A percentile compares a stretch with the other conserved stretches of the same genome.
phyloP scores from a whole-genome alignment of 306 rosid genomes.

The Malus sylvestris region DNA sequence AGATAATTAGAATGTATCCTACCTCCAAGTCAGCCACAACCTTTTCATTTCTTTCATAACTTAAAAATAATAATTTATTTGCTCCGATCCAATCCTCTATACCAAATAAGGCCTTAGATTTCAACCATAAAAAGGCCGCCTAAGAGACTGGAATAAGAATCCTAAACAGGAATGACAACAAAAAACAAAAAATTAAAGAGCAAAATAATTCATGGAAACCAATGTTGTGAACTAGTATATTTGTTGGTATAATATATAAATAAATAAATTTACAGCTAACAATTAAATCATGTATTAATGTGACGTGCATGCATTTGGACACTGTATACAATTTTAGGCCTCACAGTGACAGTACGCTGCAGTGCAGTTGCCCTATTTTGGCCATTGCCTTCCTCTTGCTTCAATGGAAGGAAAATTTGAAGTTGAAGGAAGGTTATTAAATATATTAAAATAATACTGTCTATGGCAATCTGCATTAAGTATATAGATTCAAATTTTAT shows the following conservation, averaged over 20 bases:
- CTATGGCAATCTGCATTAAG: neutral
- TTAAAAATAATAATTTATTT: no score
- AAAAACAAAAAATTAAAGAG: no score
- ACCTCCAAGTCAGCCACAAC: neutral
- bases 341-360: neutral
- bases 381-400: neutral
- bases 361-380: neutral
- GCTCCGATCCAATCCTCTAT: neutral
- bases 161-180: no score
- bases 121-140: no score
- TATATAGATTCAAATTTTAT: no score
- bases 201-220: no score
- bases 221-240: no score
- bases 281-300: neutral
- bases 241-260: no score
- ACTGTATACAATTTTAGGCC: neutral
- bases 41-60: neutral
- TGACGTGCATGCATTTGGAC: neutral
- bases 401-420: neutral
- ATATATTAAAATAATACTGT: neutral
- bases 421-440: neutral
- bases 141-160: no score
- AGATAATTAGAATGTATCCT: neutral
- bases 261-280: no score
- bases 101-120: no score